A percentile compares a stretch with the other conserved stretches of the same genome.
Evolutionary conservation across 2,329 filamentous ascomycete genomes (phyloP).

Genomic region (Microdochium trichocladiopsis): DNA sequence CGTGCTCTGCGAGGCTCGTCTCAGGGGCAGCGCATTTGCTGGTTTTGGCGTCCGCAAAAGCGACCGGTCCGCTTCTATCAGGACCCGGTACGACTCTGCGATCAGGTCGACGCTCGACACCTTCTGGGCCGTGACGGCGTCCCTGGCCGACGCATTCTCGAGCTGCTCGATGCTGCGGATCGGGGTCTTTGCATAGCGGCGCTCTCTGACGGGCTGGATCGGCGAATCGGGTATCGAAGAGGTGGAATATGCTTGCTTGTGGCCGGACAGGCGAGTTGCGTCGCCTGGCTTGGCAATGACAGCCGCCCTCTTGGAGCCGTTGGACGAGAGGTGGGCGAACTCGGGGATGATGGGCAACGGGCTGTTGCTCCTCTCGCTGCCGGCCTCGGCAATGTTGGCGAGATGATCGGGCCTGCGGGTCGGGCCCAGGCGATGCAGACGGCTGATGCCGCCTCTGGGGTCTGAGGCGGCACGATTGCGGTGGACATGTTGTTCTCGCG

Average conservation of each 20-base stretch:
- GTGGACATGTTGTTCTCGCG: slow-evolving; percentile 5
- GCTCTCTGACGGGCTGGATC: slow-evolving; percentile 5
- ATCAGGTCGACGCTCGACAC: slow-evolving; percentile 38
- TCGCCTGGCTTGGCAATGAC: slow-evolving; percentile 4
- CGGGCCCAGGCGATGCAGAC: background rate
- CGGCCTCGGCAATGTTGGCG: slow-evolving; percentile 6
- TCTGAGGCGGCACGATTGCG: slow-evolving; percentile 8
- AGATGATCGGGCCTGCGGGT: slow-evolving; percentile 2
- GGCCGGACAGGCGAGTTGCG: slow-evolving; percentile 7
- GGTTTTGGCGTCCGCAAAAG: slow-evolving; percentile 18
- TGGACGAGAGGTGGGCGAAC: slow-evolving; percentile 26
- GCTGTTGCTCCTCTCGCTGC: slow-evolving; percentile 12
- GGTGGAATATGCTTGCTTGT: slow-evolving; percentile 5
- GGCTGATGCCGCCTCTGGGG: slow-evolving; percentile 6
- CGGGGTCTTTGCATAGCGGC: slow-evolving; percentile 44
- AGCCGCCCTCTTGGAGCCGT: slow-evolving; percentile 7
- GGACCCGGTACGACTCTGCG: slow-evolving; percentile 41
- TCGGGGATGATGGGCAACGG: slow-evolving; percentile 8
- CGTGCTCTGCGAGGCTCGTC: slow-evolving; percentile 1
- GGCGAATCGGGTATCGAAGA: slow-evolving; percentile 10
- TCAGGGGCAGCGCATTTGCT: slow-evolving; percentile 8
- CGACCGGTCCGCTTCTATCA: slow-evolving; percentile 33
- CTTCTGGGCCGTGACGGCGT: slow-evolving; percentile 18
- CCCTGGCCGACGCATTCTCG: slow-evolving; percentile 23
- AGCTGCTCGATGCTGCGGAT: slow-evolving; percentile 42